Percentiles rank a stretch among this genome's conserved stretches.
phyloP scores from a whole-genome alignment of 306 rosid species.

The Erythrophleum fordii region DNA sequence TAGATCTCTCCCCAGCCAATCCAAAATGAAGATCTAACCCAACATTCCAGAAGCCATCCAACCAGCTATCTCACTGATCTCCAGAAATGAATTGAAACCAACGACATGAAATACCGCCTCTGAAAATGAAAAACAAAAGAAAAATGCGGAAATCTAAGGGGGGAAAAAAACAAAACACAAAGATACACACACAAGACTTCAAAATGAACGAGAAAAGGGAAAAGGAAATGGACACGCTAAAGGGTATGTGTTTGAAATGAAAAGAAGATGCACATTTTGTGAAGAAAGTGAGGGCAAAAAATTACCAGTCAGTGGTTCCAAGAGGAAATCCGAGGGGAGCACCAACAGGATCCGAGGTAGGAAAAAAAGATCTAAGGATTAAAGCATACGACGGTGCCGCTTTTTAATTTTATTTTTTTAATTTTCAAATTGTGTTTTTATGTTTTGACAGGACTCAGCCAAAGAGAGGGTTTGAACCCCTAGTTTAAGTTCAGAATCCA shows the following conservation, averaged over 20 bases:
- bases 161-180: too few species aligned
- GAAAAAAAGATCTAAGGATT: background rate
- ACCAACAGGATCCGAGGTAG: background rate
- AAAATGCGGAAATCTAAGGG: too few species aligned
- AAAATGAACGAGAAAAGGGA: background rate
- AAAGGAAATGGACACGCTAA: background rate
- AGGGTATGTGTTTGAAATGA: background rate
- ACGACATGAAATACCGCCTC: too few species aligned
- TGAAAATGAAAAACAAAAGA: too few species aligned
- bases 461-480: too few species aligned
- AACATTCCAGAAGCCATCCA: too few species aligned
- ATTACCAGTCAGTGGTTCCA: slow-evolving; percentile 39
- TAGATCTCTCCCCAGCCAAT: too few species aligned
- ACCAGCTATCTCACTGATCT: too few species aligned
- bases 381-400: background rate
- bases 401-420: background rate
- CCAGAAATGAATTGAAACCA: too few species aligned
- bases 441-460: background rate
- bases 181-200: background rate
- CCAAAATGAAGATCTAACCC: too few species aligned
- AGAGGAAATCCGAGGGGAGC: background rate
- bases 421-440: background rate
- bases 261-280: background rate
- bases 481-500: too few species aligned
- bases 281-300: slow-evolving; percentile 3